Evolutionary conservation across 2,329 filamentous ascomycete species (phyloP), one percentile per base, ranked within the genome.

Genomic region (Pochonia chlamydosporia): DNA sequence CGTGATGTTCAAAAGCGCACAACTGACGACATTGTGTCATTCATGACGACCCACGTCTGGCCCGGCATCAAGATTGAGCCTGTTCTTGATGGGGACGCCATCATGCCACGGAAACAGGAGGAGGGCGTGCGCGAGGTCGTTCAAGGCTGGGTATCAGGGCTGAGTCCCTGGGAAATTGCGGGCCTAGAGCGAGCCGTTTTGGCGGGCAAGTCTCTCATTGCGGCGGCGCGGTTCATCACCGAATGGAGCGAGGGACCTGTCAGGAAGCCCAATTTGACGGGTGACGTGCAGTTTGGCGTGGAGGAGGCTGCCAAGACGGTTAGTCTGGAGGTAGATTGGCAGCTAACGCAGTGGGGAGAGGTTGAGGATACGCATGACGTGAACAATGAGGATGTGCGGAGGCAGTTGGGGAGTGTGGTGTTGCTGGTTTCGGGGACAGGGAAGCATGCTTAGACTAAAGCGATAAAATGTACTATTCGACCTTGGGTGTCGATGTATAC

Each of bases 351-450:
- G 67, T 97, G 93, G 92, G 93, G 93, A 8, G 91, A 96, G 73
- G 93, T 99, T 1, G 93, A 99, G 65, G 91, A 99, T 67, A 96
- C 91, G 24, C 93, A 99, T 68, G 93, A 99, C 72, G 93, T 99
- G 1, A 87, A 95, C 59, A 87, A 84, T 66, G 92, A 95, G 67
- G 93, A 99, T 66, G 57, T 97, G 54, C 79, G 82, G 62, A 78
- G 92, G 59, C 93, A 97, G 70, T 70, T 97, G 50, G 93, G 92
- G 13, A 95, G 89, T 63, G 87, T 89, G 10, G 76, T 96, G 14
- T 63, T 97, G 59, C 70, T 97, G 43, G 86, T 96, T 9, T 84
- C 81, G 47, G 86, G 86, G 1, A 72, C 66, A 6, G 65, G 68
- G 35, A 62, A 60, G 53, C 20, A 35, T n/a, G 20, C 30, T 5